Conservation (phyloP, 495 filamentous ascomycete genomes). For the Aspergillus nidulans region DNA sequence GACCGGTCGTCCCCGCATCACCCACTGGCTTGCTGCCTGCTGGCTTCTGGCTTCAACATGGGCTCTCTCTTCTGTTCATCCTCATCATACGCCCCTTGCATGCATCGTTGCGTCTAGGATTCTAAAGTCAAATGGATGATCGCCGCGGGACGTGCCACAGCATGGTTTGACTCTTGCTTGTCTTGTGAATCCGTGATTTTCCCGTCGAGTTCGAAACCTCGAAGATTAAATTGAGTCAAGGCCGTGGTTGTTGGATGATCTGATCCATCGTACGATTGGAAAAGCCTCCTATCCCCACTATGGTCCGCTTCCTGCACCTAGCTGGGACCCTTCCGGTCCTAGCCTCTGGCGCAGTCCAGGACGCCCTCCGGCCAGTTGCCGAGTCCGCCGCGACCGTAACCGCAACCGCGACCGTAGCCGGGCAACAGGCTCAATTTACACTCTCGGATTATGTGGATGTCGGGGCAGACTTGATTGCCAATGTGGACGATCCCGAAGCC, state of each 20-base stretch:
- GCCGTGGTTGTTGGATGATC: not conserved
- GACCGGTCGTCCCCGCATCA: constrained; percentile 1
- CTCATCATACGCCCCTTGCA: not conserved
- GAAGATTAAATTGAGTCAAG: not conserved
- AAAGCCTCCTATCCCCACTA: constrained; percentile 11
- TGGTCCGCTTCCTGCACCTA: constrained; percentile 29
- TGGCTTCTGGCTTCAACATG: not conserved
- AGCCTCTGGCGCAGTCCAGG: constrained; percentile 23
- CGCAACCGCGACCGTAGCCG: constrained; percentile 11
- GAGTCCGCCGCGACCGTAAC: not conserved
- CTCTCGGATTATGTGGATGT: constrained; percentile 53
- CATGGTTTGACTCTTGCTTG: not conserved
- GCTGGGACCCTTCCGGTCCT: constrained; percentile 25
- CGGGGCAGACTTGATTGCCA: constrained; percentile 58
- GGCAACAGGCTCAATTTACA: constrained; percentile 42
- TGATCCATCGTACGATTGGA: constrained; percentile 5
- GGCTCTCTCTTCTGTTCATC: too few relatives aligned
- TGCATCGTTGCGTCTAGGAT: not conserved
- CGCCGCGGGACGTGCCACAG: constrained; percentile 7
- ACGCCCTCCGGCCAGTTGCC: not conserved
- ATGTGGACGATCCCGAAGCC: constrained; percentile 68
- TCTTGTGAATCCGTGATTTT: not conserved
- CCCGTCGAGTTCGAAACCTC: not conserved
- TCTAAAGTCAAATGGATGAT: not conserved
- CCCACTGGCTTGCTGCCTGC: not conserved